Percentiles rank a stretch among this genome's conserved stretches.
Evolutionary conservation across 176 grass and related monocot genomes (phyloP).

Genomic region (Cymbopogon citratus): DNA sequence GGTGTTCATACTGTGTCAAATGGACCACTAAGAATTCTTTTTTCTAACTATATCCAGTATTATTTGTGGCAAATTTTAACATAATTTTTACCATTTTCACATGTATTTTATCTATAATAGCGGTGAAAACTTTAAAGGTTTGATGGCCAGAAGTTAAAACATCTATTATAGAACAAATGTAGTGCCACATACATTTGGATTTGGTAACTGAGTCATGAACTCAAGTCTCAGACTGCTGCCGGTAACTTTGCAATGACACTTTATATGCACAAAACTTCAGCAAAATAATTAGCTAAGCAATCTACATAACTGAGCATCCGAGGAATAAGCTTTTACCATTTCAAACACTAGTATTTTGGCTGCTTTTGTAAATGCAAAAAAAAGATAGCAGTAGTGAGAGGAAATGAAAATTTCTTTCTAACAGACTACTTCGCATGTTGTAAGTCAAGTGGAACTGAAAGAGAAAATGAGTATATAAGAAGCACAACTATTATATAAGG

Average conservation of each 20-base stretch:
- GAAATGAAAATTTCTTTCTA: background rate
- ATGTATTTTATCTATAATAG: background rate
- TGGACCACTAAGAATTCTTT: background rate
- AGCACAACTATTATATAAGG: background rate
- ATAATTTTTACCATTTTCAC: background rate
- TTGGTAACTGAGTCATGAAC: background rate
- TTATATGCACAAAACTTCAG: background rate
- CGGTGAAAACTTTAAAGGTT: background rate
- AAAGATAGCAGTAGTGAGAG: background rate
- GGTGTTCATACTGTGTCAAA: background rate
- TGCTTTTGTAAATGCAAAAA: background rate
- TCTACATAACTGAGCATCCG: background rate
- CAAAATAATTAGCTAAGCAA: background rate
- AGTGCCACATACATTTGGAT: background rate
- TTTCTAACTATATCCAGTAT: background rate
- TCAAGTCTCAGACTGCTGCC: background rate
- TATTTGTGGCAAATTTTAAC: background rate
- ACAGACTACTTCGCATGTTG: background rate
- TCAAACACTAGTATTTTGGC: background rate
- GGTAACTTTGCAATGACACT: background rate
- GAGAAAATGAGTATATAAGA: background rate
- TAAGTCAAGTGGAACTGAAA: slow-evolving; percentile 21
- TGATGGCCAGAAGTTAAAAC: background rate
- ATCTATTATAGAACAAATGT: background rate
- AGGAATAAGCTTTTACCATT: background rate